phyloP scores from a whole-genome alignment of 2,329 filamentous ascomycete genomes.

The Colletotrichum lupini region DNA sequence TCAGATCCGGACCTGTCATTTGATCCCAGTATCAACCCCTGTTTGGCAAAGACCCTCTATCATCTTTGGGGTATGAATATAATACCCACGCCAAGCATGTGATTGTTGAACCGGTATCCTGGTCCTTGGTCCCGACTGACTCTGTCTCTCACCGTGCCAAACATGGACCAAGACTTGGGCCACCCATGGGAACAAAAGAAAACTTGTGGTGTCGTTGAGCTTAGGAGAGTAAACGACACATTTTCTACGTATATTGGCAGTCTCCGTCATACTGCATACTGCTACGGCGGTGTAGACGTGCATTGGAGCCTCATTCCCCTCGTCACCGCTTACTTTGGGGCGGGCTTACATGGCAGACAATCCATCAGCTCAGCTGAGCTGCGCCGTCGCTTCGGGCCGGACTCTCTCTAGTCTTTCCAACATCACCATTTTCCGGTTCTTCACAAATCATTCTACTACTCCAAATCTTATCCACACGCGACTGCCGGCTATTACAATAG shows the following conservation, averaged over 20 bases:
- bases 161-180: background rate
- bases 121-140: conserved; percentile 4
- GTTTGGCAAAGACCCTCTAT: background rate
- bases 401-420: background rate
- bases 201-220: background rate
- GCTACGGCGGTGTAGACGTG: conserved; percentile 3
- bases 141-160: background rate
- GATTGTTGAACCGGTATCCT: background rate
- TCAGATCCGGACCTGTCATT: conserved; percentile 3
- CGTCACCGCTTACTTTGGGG: background rate
- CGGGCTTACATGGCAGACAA: background rate
- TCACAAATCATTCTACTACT: background rate
- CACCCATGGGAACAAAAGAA: conserved; percentile 7
- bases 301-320: background rate
- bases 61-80: background rate
- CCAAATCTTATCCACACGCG: background rate
- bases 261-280: background rate
- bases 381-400: background rate
- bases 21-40: conserved; percentile 1
- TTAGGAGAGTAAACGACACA: background rate
- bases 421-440: background rate
- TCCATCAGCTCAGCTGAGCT: background rate
- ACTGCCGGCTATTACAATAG: background rate
- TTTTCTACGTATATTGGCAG: background rate
- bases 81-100: conserved; percentile 13